Conservation (phyloP, 345 rosid species). For the Arabidopsis thaliana region TAIR10.1 NC_003071.7:647001-647500, state of each 20-base stretch:
- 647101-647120: not conserved
- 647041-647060: conserved; percentile 8
- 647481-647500: not conserved
- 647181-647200: not conserved
- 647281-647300: not conserved
- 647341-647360: not conserved
- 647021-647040: not conserved
- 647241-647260: not conserved
- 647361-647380: too few relatives aligned
- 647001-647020: conserved; percentile 8
- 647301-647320: too few relatives aligned
- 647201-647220: not conserved
- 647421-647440: not conserved
- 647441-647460: not conserved
- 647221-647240: not conserved
- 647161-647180: not conserved
- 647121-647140: not conserved
- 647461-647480: not conserved
- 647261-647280: not conserved
- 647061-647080: not conserved
- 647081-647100: not conserved
- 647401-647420: too few relatives aligned
- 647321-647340: not conserved
- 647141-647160: not conserved
- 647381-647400: too few relatives aligned